A percentile compares a stretch with the other conserved stretches of the same genome.
phyloP scores from a whole-genome alignment of 257 asterid genomes.

The Echium plantagineum region DNA sequence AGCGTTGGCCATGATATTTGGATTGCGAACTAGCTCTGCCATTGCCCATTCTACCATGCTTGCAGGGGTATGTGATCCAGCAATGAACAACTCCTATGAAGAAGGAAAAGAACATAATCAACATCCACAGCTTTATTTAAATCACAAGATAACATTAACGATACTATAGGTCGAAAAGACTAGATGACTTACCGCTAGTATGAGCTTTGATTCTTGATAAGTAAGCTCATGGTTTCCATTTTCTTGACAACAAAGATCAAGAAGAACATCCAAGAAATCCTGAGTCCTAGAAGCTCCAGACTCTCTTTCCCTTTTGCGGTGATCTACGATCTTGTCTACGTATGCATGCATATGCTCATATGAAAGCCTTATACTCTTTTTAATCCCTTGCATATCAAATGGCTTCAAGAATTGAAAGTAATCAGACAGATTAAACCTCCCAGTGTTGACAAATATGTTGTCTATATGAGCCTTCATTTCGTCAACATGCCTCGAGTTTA shows the following conservation, averaged over 20 bases:
- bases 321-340: constrained; percentile 14
- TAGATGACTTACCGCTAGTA: constrained; percentile 16
- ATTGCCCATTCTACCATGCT: constrained; percentile 24
- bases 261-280: constrained; percentile 25
- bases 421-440: too few species aligned
- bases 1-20: constrained; percentile 11
- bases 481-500: too few species aligned
- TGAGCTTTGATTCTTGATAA: constrained; percentile 10
- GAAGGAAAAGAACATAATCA: too few species aligned
- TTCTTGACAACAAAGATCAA: constrained; percentile 14
- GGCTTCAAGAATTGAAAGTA: constrained; percentile 11
- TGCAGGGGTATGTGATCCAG: constrained; percentile 23
- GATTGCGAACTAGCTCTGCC: constrained; percentile 25
- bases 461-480: too few species aligned
- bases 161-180: neutral
- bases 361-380: constrained; percentile 6
- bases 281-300: constrained; percentile 2
- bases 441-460: too few species aligned
- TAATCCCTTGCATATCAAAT: constrained; percentile 25
- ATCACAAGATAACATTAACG: too few species aligned
- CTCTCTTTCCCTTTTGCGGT: constrained; percentile 8
- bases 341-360: constrained; percentile 18
- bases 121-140: too few species aligned
- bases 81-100: constrained; percentile 21
- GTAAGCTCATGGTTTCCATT: constrained; percentile 9